Conservation (phyloP, 2,329 filamentous ascomycete genomes). For the Pleurostoma richardsiae region DNA sequence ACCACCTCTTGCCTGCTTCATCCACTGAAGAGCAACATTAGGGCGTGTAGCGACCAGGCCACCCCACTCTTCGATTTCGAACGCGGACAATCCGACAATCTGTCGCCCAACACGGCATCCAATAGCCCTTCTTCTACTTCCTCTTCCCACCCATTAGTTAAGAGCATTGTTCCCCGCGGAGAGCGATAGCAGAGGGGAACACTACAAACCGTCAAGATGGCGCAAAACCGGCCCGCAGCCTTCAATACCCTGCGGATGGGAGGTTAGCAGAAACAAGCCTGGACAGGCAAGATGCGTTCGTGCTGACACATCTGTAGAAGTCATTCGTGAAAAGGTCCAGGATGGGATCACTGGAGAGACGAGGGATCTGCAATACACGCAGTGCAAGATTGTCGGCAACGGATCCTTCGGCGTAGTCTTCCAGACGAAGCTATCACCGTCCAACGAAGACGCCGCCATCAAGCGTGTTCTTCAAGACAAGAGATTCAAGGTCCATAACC, state of each 20-base stretch:
- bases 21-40: too few relatives aligned
- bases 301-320: conserved; percentile 55
- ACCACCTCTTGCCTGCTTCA: too few relatives aligned
- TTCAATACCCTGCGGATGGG: conserved; percentile 91
- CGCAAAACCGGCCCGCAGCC: conserved; percentile 85
- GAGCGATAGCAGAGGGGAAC: conserved; percentile 18
- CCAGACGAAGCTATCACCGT: conserved; percentile 97
- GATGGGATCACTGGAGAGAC: conserved; percentile 96
- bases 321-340: conserved; percentile 97
- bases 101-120: conserved; percentile 26
- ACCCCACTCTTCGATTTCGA: conserved; percentile 6
- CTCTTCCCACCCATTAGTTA: conserved; percentile 9
- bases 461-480: conserved; percentile 99
- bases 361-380: conserved; percentile 94
- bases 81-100: conserved; percentile 4
- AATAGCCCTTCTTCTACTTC: conserved; percentile 14
- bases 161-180: conserved; percentile 4
- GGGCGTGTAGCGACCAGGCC: conserved; percentile 1
- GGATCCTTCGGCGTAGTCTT: conserved; percentile 98
- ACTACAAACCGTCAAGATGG: conserved; percentile 52
- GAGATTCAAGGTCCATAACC: conserved; percentile 80
- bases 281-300: conserved; percentile 9
- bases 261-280: conserved; percentile 58
- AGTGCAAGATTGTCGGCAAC: conserved; percentile 99
- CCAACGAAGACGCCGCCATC: conserved; percentile 96